Evolutionary conservation across 345 rosid species (phyloP).

Genomic region (Lepidium aucheri): DNA sequence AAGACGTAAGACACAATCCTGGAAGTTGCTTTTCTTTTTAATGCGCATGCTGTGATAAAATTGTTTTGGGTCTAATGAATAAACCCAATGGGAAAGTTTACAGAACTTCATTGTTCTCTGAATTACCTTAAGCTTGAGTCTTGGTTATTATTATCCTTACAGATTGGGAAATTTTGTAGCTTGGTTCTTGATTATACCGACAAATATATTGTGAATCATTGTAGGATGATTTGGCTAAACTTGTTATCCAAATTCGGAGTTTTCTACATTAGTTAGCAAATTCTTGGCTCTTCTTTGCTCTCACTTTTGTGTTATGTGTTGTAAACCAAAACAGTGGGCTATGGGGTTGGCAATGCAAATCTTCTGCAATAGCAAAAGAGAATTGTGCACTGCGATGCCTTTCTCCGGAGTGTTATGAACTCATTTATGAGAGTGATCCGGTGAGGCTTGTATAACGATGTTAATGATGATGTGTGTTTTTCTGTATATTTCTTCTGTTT

Average conservation of each 20-base stretch:
- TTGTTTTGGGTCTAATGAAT: neutral
- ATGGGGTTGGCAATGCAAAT: conserved; percentile 74
- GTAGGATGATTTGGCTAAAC: neutral
- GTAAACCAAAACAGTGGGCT: conserved; percentile 50
- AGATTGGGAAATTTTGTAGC: neutral
- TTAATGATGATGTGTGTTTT: neutral
- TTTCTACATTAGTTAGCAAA: neutral
- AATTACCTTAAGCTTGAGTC: neutral
- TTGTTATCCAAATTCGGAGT: neutral
- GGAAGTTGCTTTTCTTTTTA: neutral
- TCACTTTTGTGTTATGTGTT: conserved; percentile 6
- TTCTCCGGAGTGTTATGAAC: conserved; percentile 63
- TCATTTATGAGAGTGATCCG: conserved; percentile 71
- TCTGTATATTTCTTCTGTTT: neutral
- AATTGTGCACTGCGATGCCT: conserved; percentile 76
- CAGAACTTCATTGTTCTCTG: neutral
- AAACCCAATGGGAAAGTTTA: neutral
- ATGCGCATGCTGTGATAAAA: neutral
- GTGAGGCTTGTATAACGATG: conserved; percentile 29
- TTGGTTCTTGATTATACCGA: neutral
- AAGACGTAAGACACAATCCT: neutral
- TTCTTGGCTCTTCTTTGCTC: neutral
- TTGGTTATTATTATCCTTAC: neutral
- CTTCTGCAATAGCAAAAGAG: conserved; percentile 55
- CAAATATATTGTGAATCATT: neutral